Percentiles rank a stretch among this genome's conserved stretches.
Evolutionary conservation across 345 rosid genomes (phyloP).

Genomic region (Noccaea caerulescens): DNA sequence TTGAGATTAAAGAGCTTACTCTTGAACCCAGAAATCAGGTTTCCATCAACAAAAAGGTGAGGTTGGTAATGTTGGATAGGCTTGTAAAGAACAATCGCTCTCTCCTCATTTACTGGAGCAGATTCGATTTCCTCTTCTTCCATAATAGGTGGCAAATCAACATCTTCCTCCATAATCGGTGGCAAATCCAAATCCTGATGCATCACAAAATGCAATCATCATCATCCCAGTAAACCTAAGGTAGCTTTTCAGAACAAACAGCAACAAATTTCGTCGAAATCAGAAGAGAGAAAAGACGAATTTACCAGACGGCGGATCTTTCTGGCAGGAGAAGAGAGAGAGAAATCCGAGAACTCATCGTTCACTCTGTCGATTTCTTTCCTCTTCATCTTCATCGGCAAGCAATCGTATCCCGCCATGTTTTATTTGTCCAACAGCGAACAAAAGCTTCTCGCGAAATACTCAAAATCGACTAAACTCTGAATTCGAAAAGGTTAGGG

Average conservation of each 20-base stretch:
- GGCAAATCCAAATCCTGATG: constrained; percentile 58
- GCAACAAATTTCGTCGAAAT: not conserved
- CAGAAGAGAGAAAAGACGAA: not conserved
- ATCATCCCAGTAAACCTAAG: not conserved
- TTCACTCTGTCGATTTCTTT: constrained; percentile 64
- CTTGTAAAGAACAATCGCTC: constrained; percentile 66
- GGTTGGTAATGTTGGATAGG: constrained; percentile 44
- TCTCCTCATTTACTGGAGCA: constrained; percentile 54
- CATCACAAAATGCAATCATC: not conserved
- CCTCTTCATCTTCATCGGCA: constrained; percentile 49
- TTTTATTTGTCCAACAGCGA: not conserved
- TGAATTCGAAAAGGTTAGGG: not conserved
- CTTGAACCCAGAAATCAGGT: constrained; percentile 55
- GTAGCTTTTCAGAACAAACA: not conserved
- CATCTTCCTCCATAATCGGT: constrained; percentile 75
- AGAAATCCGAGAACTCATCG: constrained; percentile 85
- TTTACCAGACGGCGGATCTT: constrained; percentile 82
- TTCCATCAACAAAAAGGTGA: constrained; percentile 47
- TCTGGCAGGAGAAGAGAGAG: constrained; percentile 73
- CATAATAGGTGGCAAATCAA: constrained; percentile 61
- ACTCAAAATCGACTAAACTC: not conserved
- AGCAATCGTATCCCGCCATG: constrained; percentile 33
- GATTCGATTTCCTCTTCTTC: constrained; percentile 56
- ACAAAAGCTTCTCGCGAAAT: not conserved
- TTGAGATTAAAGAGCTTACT: constrained; percentile 44